phyloP scores from a whole-genome alignment of 768 basidiomycete species.

The Pulveroboletus frians region DNA sequence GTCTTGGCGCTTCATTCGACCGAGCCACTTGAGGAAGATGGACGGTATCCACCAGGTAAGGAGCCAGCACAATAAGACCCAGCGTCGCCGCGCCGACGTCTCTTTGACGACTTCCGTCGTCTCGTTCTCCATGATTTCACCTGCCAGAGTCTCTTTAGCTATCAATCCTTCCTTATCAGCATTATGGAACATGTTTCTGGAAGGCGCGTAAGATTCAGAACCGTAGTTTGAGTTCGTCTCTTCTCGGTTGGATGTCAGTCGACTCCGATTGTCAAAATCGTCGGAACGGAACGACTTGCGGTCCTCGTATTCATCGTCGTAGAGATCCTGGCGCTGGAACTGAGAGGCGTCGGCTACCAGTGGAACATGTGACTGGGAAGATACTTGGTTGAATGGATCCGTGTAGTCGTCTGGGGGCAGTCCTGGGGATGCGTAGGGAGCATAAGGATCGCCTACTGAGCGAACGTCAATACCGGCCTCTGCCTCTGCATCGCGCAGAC shows the following conservation, averaged over 20 bases:
- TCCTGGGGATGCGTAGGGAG: constrained; percentile 62
- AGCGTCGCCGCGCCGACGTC: constrained; percentile 70
- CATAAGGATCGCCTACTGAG: constrained; percentile 62
- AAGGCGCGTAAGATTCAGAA: constrained; percentile 90
- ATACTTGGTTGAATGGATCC: constrained; percentile 44
- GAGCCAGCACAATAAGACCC: constrained; percentile 85
- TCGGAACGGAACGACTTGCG: constrained; percentile 67
- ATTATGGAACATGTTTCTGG: constrained; percentile 91
- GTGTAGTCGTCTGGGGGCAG: constrained; percentile 40
- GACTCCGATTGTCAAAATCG: constrained; percentile 75
- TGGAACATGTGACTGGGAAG: constrained; percentile 71
- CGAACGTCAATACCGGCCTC: constrained; percentile 62
- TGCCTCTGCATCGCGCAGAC: constrained; percentile 68
- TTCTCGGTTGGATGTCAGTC: constrained; percentile 71
- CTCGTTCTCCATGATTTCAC: constrained; percentile 84
- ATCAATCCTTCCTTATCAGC: constrained; percentile 65
- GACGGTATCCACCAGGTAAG: constrained; percentile 92
- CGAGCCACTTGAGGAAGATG: constrained; percentile 59
- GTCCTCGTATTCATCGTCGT: constrained; percentile 78
- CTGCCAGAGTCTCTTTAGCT: constrained; percentile 81
- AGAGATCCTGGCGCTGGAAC: constrained; percentile 70
- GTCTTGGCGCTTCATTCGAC: constrained; percentile 92
- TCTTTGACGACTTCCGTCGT: constrained; percentile 85
- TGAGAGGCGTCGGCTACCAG: constrained; percentile 80
- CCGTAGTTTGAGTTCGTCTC: constrained; percentile 80